Evolutionary conservation across 345 rosid species (phyloP).

Genomic region (Excoecaria cochinchinensis): DNA sequence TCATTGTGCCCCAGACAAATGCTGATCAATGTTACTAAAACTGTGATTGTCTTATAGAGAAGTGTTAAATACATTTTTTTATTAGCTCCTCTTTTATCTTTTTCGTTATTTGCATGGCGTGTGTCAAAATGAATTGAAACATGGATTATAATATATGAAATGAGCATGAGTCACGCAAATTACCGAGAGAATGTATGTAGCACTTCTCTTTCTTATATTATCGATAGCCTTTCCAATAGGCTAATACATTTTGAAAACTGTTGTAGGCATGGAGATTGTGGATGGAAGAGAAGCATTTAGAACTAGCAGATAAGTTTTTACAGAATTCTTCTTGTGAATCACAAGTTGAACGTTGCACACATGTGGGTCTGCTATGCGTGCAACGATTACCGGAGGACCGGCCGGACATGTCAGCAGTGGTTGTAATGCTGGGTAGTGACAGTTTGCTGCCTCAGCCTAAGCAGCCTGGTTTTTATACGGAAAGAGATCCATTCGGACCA

Average conservation of each 20-base stretch:
- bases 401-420: constrained; percentile 42
- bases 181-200: too few species aligned
- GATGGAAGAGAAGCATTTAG: constrained; percentile 31
- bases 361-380: constrained; percentile 44
- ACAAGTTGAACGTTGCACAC: constrained; percentile 38
- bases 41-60: background rate
- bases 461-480: constrained; percentile 42
- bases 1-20: background rate
- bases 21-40: background rate
- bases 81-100: too few species aligned
- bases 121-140: too few species aligned
- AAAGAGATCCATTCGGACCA: constrained; percentile 17
- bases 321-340: constrained; percentile 5
- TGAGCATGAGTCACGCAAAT: too few species aligned
- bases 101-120: too few species aligned
- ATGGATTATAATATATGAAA: too few species aligned
- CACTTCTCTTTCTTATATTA: too few species aligned
- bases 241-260: background rate
- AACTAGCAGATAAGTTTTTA: constrained; percentile 20
- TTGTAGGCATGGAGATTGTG: constrained; percentile 44
- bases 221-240: background rate
- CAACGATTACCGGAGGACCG: constrained; percentile 43
- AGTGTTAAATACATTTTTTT: too few species aligned
- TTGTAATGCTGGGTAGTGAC: constrained; percentile 48
- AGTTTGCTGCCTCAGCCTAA: constrained; percentile 37